Base-by-base conservation (phyloP, 768 basidiomycete species). In the Kwoniella bestiolae region DNA sequence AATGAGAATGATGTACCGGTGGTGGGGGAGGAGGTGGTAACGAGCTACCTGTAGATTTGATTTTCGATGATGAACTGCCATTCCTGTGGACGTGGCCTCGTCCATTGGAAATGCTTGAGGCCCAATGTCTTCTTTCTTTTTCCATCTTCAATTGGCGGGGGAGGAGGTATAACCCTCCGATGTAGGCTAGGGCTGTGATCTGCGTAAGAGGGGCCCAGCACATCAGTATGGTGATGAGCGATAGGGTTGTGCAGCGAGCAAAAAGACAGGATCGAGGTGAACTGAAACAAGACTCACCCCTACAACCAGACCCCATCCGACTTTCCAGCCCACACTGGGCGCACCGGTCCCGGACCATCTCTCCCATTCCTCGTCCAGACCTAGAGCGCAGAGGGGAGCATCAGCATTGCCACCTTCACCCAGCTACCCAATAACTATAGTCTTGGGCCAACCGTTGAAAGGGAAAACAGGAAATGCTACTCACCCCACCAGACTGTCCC, bases 351-450 rank as follows among this genome's bases (percentile, higher is more conserved):
- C 85, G 2, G 85, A 85, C 18, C 78, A 79, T 26, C 63, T 73
- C 0, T 83, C 80, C 87, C 87, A 89, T 73, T 88, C 87, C 6
- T 59, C 52, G 31, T 80, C 76, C 73, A 75, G 63, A 5, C 76
- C 74, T 60, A 35, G 29, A 16, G n/a, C 7, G 29, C 5, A 4
- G 25, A 6, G 5, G 8, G 23, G 6, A 5, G 23, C 45, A 11
- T 26, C 38, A 58, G n/a, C n/a, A n/a, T n/a, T n/a, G n/a, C 16
- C 18, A 45, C 14, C 23, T 47, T 21, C 5, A 21, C n/a, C 8
- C 8, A 41, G 38, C 8, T 8, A 41, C 38, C 29, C 26, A 26
- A 26, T 6, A 51, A 28, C 7, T 18, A 26, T 9, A 51, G 38
- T 41, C 8, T 8, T 8, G 8, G 38, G 38, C 18, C 8, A 18